phyloP scores from a whole-genome alignment of 2,329 filamentous ascomycete species.

The Ramularia endophylla region DNA sequence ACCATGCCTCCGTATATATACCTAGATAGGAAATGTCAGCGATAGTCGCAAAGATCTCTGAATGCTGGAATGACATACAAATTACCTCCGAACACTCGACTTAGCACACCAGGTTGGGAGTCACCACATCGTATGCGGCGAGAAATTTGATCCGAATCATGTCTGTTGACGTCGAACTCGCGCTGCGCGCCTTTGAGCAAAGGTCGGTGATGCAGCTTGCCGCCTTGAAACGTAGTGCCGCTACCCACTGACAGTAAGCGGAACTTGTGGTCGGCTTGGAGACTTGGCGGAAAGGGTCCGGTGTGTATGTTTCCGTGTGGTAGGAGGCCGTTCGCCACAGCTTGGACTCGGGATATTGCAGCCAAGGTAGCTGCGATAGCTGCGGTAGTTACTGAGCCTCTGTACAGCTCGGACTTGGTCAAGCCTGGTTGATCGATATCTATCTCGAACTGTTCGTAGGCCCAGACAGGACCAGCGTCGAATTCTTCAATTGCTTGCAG shows the following conservation, averaged over 20 bases:
- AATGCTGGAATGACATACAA: slow-evolving; percentile 24
- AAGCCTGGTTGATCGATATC: slow-evolving; percentile 36
- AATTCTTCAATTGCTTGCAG: slow-evolving; percentile 37
- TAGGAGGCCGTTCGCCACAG: slow-evolving; percentile 17
- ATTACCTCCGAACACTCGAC: slow-evolving; percentile 32
- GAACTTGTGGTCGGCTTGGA: slow-evolving; percentile 27
- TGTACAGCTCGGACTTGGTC: slow-evolving; percentile 39
- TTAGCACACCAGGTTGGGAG: slow-evolving; percentile 39
- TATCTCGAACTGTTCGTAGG: slow-evolving; percentile 39
- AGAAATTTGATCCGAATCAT: slow-evolving; percentile 36
- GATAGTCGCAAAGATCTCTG: no score
- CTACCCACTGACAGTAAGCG: slow-evolving; percentile 29
- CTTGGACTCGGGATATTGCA: slow-evolving; percentile 34
- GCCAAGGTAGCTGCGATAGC: slow-evolving; percentile 34
- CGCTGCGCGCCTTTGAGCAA: slow-evolving; percentile 37
- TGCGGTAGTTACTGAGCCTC: slow-evolving; percentile 35
- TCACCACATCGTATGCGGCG: slow-evolving; percentile 39
- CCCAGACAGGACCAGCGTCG: slow-evolving; percentile 42
- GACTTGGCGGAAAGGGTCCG: slow-evolving; percentile 11
- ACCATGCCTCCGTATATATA: slow-evolving; percentile 36
- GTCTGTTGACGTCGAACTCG: slow-evolving; percentile 33
- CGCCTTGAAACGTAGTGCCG: slow-evolving; percentile 36
- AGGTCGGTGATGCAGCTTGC: slow-evolving; percentile 33
- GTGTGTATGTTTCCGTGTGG: not conserved
- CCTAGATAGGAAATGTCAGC: no score